phyloP scores from a whole-genome alignment of 805 yeast species.

The Lipomyces yamanashiensis region DNA sequence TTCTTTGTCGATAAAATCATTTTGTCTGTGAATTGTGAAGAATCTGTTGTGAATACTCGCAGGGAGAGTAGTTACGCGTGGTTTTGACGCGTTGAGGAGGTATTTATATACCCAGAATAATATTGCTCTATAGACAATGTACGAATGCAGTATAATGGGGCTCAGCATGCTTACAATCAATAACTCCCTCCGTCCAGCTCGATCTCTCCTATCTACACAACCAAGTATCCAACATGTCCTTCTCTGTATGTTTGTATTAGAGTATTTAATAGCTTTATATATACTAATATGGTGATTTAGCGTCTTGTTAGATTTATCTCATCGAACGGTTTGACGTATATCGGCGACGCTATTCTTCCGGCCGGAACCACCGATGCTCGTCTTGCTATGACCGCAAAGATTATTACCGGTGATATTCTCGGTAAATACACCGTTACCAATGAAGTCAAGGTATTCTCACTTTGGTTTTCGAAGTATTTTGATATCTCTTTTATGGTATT shows the following conservation, averaged over 20 bases:
- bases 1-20: constrained; percentile 35
- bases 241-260: constrained; percentile 18
- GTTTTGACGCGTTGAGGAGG: too few species aligned
- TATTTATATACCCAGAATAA: too few species aligned
- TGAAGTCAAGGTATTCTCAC: constrained; percentile 36
- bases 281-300: constrained; percentile 41
- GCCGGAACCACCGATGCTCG: constrained; percentile 48
- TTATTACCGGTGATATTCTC: constrained; percentile 56
- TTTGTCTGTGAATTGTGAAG: not conserved
- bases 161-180: too few species aligned
- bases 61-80: too few species aligned
- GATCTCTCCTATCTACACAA: too few species aligned
- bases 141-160: too few species aligned
- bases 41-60: not conserved
- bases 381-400: constrained; percentile 49
- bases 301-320: constrained; percentile 55
- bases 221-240: constrained; percentile 15
- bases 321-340: constrained; percentile 50
- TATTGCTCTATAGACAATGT: too few species aligned
- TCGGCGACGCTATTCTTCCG: constrained; percentile 55
- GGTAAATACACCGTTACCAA: constrained; percentile 49
- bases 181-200: too few species aligned
- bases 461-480: not conserved
- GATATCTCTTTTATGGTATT: too few species aligned
- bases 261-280: not conserved